phyloP scores from a whole-genome alignment of 495 filamentous ascomycete genomes.

The Penicillium macrosclerotiorum region DNA sequence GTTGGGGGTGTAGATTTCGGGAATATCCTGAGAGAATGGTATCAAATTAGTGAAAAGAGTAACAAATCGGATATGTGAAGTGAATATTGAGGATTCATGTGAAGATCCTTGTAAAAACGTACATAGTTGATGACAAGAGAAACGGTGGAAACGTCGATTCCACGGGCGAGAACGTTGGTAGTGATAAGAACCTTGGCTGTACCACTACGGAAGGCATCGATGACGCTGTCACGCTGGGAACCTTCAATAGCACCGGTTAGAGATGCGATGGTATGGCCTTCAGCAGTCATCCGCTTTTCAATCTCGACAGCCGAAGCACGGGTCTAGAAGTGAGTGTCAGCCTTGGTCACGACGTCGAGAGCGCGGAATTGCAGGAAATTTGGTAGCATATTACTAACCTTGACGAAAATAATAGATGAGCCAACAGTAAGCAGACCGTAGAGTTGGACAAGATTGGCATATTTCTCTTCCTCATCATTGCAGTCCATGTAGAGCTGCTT shows the following conservation, averaged over 20 bases:
- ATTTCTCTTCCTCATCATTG: conserved; percentile 75
- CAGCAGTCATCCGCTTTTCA: conserved; percentile 76
- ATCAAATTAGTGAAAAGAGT: too few species aligned
- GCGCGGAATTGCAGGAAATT: conserved; percentile 15
- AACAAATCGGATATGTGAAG: conserved; percentile 13
- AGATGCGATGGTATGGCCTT: conserved; percentile 87
- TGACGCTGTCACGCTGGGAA: conserved; percentile 74
- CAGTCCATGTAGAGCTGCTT: conserved; percentile 97
- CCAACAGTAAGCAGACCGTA: conserved; percentile 95
- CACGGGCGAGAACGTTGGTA: conserved; percentile 94
- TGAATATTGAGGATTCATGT: too few species aligned
- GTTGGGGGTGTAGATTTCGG: conserved; percentile 33
- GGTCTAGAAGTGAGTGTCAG: too few species aligned
- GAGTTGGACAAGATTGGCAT: conserved; percentile 79
- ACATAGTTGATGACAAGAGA: conserved; percentile 97
- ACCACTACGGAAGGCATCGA: conserved; percentile 83
- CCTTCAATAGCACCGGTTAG: conserved; percentile 86
- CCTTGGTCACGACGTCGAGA: too few species aligned
- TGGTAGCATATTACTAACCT: conserved; percentile 49
- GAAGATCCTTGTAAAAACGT: background rate
- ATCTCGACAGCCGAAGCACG: conserved; percentile 79
- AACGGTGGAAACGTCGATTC: conserved; percentile 95
- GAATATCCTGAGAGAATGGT: conserved; percentile 64
- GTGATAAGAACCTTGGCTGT: conserved; percentile 96
- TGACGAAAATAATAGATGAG: conserved; percentile 96